Percentiles rank a stretch among this genome's conserved stretches.
Evolutionary conservation across 106 monocot genomes (phyloP).

Genomic region (Dendrobium huoshanense): DNA sequence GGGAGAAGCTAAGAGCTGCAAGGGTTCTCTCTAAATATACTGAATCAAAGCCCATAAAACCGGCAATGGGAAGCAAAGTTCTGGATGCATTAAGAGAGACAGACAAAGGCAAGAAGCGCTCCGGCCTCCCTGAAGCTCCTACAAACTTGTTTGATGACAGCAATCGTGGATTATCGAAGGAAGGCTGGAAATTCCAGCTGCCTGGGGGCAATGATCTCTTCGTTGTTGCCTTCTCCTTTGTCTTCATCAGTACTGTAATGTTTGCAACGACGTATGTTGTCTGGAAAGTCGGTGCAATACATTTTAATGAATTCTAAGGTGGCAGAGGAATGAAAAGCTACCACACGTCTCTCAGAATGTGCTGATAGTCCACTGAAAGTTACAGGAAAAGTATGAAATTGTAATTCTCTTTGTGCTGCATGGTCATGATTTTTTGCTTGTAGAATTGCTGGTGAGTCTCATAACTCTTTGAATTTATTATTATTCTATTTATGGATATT

Average conservation of each 20-base stretch:
- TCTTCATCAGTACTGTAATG: slow-evolving; percentile 79
- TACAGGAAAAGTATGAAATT: neutral
- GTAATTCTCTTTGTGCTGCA: too few relatives aligned
- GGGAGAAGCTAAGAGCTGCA: slow-evolving; percentile 79
- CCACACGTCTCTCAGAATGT: too few relatives aligned
- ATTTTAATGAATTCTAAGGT: slow-evolving; percentile 69
- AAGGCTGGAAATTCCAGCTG: slow-evolving; percentile 45
- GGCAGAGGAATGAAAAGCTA: neutral
- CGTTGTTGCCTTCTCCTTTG: slow-evolving; percentile 50
- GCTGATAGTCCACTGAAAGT: neutral
- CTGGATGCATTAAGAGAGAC: slow-evolving; percentile 54
- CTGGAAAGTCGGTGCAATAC: slow-evolving; percentile 84
- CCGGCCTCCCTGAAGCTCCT: slow-evolving; percentile 78
- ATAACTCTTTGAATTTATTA: neutral
- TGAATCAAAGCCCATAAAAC: slow-evolving; percentile 38
- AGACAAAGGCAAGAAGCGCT: slow-evolving; percentile 29
- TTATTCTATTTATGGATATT: neutral
- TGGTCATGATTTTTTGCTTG: too few relatives aligned
- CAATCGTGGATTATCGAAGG: slow-evolving; percentile 55
- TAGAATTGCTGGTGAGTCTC: neutral
- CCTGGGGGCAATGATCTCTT: slow-evolving; percentile 55
- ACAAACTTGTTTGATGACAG: slow-evolving; percentile 69
- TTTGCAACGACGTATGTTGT: slow-evolving; percentile 74
- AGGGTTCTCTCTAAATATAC: slow-evolving; percentile 64
- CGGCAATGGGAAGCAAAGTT: slow-evolving; percentile 44